These are phyloP conservation scores for Citrullus mucosospermus DNA, from an alignment of 306 rosid species.

Conservation along the genomic window DNA sequence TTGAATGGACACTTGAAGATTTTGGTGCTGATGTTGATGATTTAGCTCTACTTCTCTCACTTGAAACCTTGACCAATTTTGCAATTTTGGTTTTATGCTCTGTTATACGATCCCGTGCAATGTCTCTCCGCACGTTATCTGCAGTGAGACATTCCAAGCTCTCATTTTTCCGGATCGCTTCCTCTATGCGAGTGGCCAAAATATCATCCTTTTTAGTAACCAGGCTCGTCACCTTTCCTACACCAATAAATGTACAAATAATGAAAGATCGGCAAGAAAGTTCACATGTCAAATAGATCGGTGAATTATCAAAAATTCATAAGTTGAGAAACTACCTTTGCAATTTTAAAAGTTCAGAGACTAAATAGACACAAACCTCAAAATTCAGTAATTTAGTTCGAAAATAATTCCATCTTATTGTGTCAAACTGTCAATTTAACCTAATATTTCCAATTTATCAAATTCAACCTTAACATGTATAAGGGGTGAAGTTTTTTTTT, in stretches of 20 bases:
- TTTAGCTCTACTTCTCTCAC: constrained; percentile 20
- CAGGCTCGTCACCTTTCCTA: constrained; percentile 97
- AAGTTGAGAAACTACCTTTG: no score
- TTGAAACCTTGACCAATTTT: constrained; percentile 27
- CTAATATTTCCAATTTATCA: background rate
- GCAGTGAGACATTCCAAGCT: constrained; percentile 71
- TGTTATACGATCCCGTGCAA: constrained; percentile 43
- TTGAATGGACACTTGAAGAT: constrained; percentile 10
- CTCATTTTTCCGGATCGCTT: constrained; percentile 82
- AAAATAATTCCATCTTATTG: no score
- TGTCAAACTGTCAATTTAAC: background rate
- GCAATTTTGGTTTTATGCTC: constrained; percentile 38
- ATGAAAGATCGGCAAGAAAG: background rate
- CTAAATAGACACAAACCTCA: no score
- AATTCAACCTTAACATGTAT: background rate
- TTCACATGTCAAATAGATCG: background rate
- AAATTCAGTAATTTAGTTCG: no score
- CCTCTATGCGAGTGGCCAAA: constrained; percentile 71
- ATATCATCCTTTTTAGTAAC: constrained; percentile 47
- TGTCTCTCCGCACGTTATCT: constrained; percentile 52
- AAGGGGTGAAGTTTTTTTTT: background rate
- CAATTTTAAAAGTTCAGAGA: no score
- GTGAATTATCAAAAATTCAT: no score
- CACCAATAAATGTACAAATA: background rate
- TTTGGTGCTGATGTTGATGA: constrained; percentile 7